Evolutionary conservation across 2,329 filamentous ascomycete species (phyloP), one percentile per base, ranked within the genome.

Genomic region (Ophiosphaerella herpotricha): DNA sequence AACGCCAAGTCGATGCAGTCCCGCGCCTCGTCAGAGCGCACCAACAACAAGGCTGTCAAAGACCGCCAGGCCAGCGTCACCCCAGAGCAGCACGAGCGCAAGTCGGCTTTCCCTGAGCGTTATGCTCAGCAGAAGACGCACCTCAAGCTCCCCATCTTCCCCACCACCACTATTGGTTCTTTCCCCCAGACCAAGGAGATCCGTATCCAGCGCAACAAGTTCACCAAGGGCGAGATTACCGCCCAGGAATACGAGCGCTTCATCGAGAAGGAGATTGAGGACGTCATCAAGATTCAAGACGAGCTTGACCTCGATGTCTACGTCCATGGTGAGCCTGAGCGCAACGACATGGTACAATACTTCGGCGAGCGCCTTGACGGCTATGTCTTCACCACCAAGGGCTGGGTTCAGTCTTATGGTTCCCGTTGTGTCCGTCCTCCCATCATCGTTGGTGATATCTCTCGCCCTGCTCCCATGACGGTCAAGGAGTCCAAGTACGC

Each of bases 341-440:
- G 94, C 78, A 99, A 99, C 82, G 94, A 99, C 87, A 99, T 99
- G 94, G 94, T 99, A 46, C 94, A 99, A 81, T 99, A 97, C 87
- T 99, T 99, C 70, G 94, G 94, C 79, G 94, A 99, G 86, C 89
- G 91, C 72, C 85, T 99, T 58, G 86, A 95, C 71, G 94, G 94
- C 72, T 99, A 97, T 77, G 89, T 91, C 75, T 99, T 99, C 86
- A 99, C 94, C 76, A 97, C 93, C 76, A 90, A 97, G 81, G 94
- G 90, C 67, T 99, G 94, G 94, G 94, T 99, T 50, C 91, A 99
- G 85, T 91, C 86, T 70, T 99, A 99, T 79, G 94, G 94, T 71
- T 99, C 94, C 65, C 94, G 94, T 73, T 99, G 94, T 78, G 94
- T 99, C 68, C 90, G 94, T 75, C 94, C 94, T 68, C 94, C 94